Conservation (phyloP, 2,329 filamentous ascomycete species). For the Colletotrichum higginsianum region DNA sequence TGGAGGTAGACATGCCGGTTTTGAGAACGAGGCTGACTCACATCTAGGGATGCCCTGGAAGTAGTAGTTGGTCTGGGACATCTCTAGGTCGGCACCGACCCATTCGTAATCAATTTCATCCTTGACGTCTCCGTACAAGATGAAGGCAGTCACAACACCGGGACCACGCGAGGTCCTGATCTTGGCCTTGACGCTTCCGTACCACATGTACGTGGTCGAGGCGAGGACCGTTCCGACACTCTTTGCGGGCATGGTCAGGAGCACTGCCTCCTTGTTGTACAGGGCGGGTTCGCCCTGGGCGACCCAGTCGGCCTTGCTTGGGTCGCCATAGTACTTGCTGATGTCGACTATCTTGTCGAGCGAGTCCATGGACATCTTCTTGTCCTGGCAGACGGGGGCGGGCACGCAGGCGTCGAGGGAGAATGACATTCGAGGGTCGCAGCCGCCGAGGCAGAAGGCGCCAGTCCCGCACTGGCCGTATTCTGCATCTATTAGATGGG, state of each 20-base stretch:
- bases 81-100: conserved; percentile 82
- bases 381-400: conserved; percentile 83
- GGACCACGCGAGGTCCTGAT: conserved; percentile 87
- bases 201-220: conserved; percentile 92
- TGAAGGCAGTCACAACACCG: conserved; percentile 98
- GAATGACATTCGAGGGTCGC: conserved; percentile 89
- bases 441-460: conserved; percentile 95
- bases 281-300: conserved; percentile 81
- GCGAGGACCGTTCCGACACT: conserved; percentile 91
- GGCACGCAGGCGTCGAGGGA: conserved; percentile 88
- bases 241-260: conserved; percentile 90
- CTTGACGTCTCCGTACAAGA: conserved; percentile 94
- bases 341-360: conserved; percentile 80
- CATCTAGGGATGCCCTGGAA: conserved; percentile 94
- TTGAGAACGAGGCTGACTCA: conserved; percentile 62
- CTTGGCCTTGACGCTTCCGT: conserved; percentile 89
- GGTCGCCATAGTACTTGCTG: conserved; percentile 88
- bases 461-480: conserved; percentile 95
- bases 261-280: conserved; percentile 75
- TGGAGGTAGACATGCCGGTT: not conserved
- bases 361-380: conserved; percentile 80
- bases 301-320: conserved; percentile 88
- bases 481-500: conserved; percentile 65
- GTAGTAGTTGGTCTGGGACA: conserved; percentile 96
- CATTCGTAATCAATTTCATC: conserved; percentile 99